Conservation (phyloP, 2,329 filamentous ascomycete species). For the Penicillium sclerotiorum region DNA sequence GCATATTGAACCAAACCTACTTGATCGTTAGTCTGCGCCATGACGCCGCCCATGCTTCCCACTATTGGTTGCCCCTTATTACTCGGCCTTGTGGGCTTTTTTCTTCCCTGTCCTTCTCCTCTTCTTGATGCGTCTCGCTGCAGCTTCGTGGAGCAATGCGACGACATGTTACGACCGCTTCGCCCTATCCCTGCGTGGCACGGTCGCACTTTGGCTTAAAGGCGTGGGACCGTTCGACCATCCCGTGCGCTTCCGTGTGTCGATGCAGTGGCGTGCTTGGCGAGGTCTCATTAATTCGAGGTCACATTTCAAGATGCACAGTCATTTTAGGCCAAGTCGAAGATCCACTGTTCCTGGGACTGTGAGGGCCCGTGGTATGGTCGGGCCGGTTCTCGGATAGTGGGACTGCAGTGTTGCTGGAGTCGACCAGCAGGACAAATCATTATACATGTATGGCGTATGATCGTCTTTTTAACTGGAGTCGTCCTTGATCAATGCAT, state of each 20-base stretch:
- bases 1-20: neutral
- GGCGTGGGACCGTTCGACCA: neutral
- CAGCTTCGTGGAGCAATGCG: neutral
- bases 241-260: neutral
- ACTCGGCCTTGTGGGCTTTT: neutral
- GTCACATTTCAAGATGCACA: too few species aligned
- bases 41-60: neutral
- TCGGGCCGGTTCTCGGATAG: too few species aligned
- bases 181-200: too few species aligned
- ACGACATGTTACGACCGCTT: too few species aligned
- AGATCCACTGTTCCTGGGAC: neutral
- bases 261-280: conserved; percentile 1
- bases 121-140: neutral
- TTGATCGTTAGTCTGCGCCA: conserved; percentile 1
- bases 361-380: too few species aligned
- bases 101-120: neutral
- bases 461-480: neutral
- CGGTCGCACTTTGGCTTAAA: neutral
- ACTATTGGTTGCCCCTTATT: neutral
- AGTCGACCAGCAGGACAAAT: too few species aligned
- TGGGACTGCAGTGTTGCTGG: too few species aligned
- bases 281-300: neutral
- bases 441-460: neutral
- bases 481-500: too few species aligned
- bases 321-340: neutral